Evolutionary conservation across 2,329 filamentous ascomycete genomes (phyloP).

Genomic region (Tolypocladium amazonense): DNA sequence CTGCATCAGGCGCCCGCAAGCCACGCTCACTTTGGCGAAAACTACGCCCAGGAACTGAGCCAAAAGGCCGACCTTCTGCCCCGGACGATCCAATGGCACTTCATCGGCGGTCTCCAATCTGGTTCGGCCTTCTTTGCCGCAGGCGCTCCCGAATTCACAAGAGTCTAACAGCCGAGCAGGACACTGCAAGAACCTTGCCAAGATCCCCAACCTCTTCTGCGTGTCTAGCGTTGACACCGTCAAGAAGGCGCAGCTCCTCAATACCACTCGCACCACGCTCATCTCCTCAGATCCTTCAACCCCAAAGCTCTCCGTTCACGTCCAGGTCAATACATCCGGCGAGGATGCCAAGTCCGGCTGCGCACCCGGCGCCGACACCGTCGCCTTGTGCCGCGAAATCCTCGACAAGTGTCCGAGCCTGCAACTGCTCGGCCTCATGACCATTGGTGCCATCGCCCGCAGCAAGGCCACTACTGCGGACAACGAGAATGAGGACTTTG

Average conservation of each 20-base stretch:
- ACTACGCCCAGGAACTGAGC: slow-evolving; percentile 82
- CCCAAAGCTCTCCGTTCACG: slow-evolving; percentile 58
- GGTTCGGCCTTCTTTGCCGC: slow-evolving; percentile 21
- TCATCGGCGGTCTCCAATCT: slow-evolving; percentile 88
- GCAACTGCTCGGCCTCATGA: slow-evolving; percentile 79
- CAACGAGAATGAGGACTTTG: slow-evolving; percentile 88
- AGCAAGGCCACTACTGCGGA: slow-evolving; percentile 63
- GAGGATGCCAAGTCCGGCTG: slow-evolving; percentile 80
- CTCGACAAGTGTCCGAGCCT: slow-evolving; percentile 61
- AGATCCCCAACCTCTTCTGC: slow-evolving; percentile 80
- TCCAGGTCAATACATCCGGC: slow-evolving; percentile 92
- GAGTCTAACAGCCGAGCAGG: slow-evolving; percentile 33
- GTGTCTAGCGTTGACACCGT: slow-evolving; percentile 80
- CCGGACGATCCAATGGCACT: slow-evolving; percentile 76
- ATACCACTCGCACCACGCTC: slow-evolving; percentile 61
- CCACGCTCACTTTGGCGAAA: slow-evolving; percentile 86
- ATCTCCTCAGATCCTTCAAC: slow-evolving; percentile 25
- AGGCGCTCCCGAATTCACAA: background rate
- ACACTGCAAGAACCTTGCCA: slow-evolving; percentile 80
- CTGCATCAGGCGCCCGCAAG: slow-evolving; percentile 53
- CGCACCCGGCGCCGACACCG: slow-evolving; percentile 50
- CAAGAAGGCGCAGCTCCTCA: slow-evolving; percentile 79
- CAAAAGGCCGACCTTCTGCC: slow-evolving; percentile 80
- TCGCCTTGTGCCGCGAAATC: slow-evolving; percentile 60
- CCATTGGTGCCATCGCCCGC: slow-evolving; percentile 87